Conservation (phyloP, 768 basidiomycete species). For the Mycena polygramma region DNA sequence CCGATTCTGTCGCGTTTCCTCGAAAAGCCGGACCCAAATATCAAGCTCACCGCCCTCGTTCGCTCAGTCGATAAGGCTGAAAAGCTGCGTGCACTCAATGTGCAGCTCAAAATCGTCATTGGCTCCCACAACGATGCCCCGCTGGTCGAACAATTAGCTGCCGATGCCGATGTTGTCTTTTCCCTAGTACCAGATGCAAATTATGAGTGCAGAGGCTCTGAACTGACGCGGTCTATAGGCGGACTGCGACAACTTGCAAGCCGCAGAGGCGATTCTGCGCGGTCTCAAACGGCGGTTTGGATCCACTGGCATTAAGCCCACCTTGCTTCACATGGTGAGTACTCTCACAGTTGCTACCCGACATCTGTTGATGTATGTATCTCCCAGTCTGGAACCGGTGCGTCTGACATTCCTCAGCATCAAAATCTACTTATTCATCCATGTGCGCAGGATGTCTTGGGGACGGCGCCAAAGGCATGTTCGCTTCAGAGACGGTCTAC, state of each 20-base stretch:
- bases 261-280: conserved; percentile 26
- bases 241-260: conserved; percentile 29
- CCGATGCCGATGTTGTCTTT: conserved; percentile 49
- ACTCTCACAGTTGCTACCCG: background rate
- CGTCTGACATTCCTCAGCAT: no score
- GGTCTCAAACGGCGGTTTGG: conserved; percentile 28
- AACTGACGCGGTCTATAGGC: conserved; percentile 1
- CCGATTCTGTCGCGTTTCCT: conserved; percentile 26
- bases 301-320: conserved; percentile 20
- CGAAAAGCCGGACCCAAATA: conserved; percentile 5
- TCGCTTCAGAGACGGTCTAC: conserved; percentile 55
- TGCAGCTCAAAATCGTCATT: conserved; percentile 29
- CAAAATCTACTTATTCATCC: no score
- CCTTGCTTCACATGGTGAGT: conserved; percentile 34
- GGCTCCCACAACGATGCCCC: conserved; percentile 48
- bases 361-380: background rate
- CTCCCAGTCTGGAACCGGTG: background rate
- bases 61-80: conserved; percentile 14
- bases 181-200: conserved; percentile 40
- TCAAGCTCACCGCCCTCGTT: conserved; percentile 11
- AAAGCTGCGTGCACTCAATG: background rate
- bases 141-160: conserved; percentile 43
- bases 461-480: conserved; percentile 59
- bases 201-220: no score
- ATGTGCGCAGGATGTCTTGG: conserved; percentile 55